These are phyloP conservation scores for Allium fistulosum DNA, from an alignment of 106 monocot genomes.

Conservation along the genomic window DNA sequence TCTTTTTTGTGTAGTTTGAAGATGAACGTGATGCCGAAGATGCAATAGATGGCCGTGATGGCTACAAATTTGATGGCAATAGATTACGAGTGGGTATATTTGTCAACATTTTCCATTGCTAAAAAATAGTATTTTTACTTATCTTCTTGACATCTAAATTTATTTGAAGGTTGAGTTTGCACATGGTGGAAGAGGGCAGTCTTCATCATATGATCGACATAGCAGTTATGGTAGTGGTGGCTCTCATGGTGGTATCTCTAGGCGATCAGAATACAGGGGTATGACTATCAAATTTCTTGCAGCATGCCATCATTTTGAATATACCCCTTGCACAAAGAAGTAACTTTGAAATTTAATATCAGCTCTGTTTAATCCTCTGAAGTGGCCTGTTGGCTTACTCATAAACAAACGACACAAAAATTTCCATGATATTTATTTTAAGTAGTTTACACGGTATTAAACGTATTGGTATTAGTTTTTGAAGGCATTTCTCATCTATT, in stretches of 20 bases:
- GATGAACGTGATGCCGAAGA: slow-evolving; percentile 82
- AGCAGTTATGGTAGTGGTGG: slow-evolving; percentile 43
- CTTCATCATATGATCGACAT: slow-evolving; percentile 53
- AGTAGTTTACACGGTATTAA: too few species aligned
- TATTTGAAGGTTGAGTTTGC: slow-evolving; percentile 70
- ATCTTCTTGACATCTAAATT: not conserved
- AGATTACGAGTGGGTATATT: slow-evolving; percentile 62
- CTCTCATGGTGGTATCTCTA: slow-evolving; percentile 35
- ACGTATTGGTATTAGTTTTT: not conserved
- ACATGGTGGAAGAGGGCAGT: slow-evolving; percentile 77
- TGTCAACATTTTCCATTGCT: not conserved
- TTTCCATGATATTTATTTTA: too few species aligned
- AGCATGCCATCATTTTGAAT: too few species aligned
- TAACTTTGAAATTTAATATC: too few species aligned
- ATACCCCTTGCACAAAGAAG: too few species aligned
- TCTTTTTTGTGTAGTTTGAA: slow-evolving; percentile 57
- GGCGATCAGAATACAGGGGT: slow-evolving; percentile 78
- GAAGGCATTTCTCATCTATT: too few species aligned
- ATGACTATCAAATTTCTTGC: not conserved
- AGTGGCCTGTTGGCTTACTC: too few species aligned
- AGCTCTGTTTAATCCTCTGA: too few species aligned
- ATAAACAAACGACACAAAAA: too few species aligned
- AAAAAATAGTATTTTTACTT: too few species aligned
- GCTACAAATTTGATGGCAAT: slow-evolving; percentile 79
- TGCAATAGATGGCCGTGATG: slow-evolving; percentile 82